Evolutionary conservation across 345 rosid genomes (phyloP).

Genomic region (Salix koriyanagi): DNA sequence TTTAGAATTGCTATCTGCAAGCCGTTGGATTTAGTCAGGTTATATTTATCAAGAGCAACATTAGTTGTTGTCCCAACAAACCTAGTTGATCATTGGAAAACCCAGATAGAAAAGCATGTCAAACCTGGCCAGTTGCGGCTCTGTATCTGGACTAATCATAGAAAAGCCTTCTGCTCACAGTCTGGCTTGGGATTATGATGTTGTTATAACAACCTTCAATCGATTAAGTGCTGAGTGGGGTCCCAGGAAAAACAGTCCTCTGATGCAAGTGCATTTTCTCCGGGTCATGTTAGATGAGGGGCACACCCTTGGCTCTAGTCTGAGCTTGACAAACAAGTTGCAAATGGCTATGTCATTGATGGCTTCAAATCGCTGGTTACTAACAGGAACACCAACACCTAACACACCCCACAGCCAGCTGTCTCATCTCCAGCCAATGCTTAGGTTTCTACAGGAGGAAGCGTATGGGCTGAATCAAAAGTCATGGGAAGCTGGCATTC

Average conservation of each 20-base stretch:
- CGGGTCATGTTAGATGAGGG: slow-evolving; percentile 95
- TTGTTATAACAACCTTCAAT: slow-evolving; percentile 86
- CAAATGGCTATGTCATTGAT: slow-evolving; percentile 88
- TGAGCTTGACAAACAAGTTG: slow-evolving; percentile 84
- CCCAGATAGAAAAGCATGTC: slow-evolving; percentile 81
- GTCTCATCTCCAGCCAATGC: slow-evolving; percentile 82
- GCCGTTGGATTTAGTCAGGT: slow-evolving; percentile 68
- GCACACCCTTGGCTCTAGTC: slow-evolving; percentile 95
- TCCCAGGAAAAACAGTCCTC: slow-evolving; percentile 66
- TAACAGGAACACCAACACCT: slow-evolving; percentile 97
- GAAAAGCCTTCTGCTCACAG: slow-evolving; percentile 63
- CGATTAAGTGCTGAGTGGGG: slow-evolving; percentile 97
- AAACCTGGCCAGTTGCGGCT: slow-evolving; percentile 69
- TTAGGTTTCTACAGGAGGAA: slow-evolving; percentile 89
- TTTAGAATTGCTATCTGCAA: slow-evolving; percentile 67
- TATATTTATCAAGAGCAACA: slow-evolving; percentile 88
- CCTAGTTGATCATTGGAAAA: slow-evolving; percentile 88
- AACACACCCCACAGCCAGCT: slow-evolving; percentile 81
- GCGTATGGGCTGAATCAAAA: slow-evolving; percentile 75
- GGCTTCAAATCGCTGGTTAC: slow-evolving; percentile 82
- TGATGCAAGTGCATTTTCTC: slow-evolving; percentile 95
- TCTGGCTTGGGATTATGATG: slow-evolving; percentile 96
- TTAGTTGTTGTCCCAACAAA: slow-evolving; percentile 87
- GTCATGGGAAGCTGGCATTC: slow-evolving; percentile 88
- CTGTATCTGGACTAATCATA: slow-evolving; percentile 65